Percentiles rank a stretch among this genome's conserved stretches.
Evolutionary conservation across 2,329 filamentous ascomycete genomes (phyloP).

Genomic region (Cordyceps sp.): DNA sequence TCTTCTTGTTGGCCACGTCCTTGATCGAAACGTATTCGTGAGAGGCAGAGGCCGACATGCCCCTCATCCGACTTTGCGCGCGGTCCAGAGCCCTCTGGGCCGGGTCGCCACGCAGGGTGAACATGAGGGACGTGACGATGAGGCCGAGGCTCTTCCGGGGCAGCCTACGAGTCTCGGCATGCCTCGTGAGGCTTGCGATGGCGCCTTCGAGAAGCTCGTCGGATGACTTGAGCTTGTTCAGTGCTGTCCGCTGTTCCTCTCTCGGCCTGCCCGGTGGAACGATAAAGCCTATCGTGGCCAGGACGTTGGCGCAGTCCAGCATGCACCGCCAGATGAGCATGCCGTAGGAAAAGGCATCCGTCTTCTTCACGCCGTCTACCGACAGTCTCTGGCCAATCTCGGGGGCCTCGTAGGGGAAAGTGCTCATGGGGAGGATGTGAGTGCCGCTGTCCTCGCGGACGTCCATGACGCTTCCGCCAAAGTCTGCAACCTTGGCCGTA

Average conservation of each 20-base stretch:
- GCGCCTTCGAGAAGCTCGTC: neutral
- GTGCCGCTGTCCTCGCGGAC: neutral
- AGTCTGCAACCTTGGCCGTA: neutral
- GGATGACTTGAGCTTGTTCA: neutral
- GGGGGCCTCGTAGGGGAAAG: neutral
- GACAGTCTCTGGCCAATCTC: neutral
- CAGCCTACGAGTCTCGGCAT: neutral
- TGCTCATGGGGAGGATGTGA: neutral
- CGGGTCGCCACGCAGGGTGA: neutral
- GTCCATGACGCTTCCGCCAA: neutral
- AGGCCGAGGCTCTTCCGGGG: neutral
- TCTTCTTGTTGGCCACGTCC: neutral
- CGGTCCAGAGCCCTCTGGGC: neutral
- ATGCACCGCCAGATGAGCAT: conserved; percentile 1
- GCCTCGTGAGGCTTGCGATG: neutral
- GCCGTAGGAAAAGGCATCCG: neutral
- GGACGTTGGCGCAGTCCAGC: neutral
- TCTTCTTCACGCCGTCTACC: neutral
- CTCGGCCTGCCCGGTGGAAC: neutral
- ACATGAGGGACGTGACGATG: neutral
- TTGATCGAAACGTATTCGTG: neutral
- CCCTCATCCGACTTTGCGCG: neutral
- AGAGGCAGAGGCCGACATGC: neutral
- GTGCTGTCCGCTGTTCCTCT: neutral
- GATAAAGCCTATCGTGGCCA: neutral